phyloP scores from a whole-genome alignment of 495 filamentous ascomycete genomes.

The Penicillium chermesinum region DNA sequence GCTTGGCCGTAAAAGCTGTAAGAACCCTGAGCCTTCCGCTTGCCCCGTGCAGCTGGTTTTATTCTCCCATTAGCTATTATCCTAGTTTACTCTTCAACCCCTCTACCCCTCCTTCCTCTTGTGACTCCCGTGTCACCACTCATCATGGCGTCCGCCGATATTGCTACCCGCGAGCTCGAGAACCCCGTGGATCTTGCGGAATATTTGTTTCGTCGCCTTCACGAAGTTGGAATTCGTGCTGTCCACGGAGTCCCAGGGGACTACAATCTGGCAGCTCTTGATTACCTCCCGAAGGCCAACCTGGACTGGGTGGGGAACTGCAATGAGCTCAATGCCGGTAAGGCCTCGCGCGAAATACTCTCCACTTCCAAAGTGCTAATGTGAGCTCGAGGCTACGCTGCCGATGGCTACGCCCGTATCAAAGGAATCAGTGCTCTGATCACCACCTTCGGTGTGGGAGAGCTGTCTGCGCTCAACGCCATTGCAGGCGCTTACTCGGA shows the following conservation, averaged over 20 bases:
- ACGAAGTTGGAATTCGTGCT: constrained; percentile 54
- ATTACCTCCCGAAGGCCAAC: constrained; percentile 54
- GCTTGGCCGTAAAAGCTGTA: background rate
- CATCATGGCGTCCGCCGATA: constrained; percentile 46
- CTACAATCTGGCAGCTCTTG: constrained; percentile 52
- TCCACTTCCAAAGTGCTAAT: background rate
- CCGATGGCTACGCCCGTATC: constrained; percentile 66
- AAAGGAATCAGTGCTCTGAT: constrained; percentile 61
- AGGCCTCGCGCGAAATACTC: constrained; percentile 2
- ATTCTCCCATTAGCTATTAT: background rate
- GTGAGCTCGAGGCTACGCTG: constrained; percentile 54
- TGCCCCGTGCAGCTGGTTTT: background rate
- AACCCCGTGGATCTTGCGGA: constrained; percentile 54
- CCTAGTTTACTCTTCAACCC: background rate
- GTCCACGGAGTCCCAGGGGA: constrained; percentile 64
- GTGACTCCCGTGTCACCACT: too few relatives aligned
- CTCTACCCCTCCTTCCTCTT: too few relatives aligned
- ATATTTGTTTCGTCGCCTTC: constrained; percentile 61
- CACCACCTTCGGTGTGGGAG: constrained; percentile 68
- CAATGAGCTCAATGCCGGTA: constrained; percentile 66
- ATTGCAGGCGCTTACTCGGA: constrained; percentile 61
- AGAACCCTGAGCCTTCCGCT: too few relatives aligned
- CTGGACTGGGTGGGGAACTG: constrained; percentile 64
- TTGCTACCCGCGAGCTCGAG: constrained; percentile 49
- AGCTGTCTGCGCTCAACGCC: constrained; percentile 64